These are phyloP conservation scores for Citrullus amarus DNA, from an alignment of 306 rosid genomes.

Conservation along the genomic window DNA sequence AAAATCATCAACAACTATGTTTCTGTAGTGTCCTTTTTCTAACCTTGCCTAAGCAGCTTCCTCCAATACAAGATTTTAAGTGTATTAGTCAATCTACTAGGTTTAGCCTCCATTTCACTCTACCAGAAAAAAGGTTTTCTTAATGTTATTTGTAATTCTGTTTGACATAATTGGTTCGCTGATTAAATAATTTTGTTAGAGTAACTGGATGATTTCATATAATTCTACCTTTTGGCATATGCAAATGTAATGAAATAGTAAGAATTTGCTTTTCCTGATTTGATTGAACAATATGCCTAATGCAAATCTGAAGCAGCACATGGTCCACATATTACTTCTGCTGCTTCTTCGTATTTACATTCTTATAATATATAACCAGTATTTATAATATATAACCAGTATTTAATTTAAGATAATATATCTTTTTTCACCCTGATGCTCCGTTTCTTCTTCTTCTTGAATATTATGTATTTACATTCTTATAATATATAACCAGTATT, in stretches of 20 bases:
- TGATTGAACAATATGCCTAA: not conserved
- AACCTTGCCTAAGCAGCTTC: not conserved
- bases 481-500: not conserved
- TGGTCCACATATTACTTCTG: not conserved
- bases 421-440: constrained; percentile 46
- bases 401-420: not conserved
- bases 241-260: not conserved
- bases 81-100: too few relatives aligned
- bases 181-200: too few relatives aligned
- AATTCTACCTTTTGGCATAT: not conserved
- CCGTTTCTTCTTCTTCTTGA: not conserved
- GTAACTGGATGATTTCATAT: too few relatives aligned
- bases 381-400: not conserved
- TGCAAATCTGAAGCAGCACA: not conserved
- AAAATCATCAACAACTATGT: not conserved
- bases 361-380: not conserved
- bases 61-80: not conserved
- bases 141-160: too few relatives aligned
- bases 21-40: not conserved
- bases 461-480: not conserved
- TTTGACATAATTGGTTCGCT: too few relatives aligned
- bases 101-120: too few relatives aligned
- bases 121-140: too few relatives aligned
- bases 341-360: not conserved
- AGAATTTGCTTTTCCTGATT: not conserved